phyloP scores from a whole-genome alignment of 192 early-diverging fungal genomes.

The Physocladia obscura region DNA sequence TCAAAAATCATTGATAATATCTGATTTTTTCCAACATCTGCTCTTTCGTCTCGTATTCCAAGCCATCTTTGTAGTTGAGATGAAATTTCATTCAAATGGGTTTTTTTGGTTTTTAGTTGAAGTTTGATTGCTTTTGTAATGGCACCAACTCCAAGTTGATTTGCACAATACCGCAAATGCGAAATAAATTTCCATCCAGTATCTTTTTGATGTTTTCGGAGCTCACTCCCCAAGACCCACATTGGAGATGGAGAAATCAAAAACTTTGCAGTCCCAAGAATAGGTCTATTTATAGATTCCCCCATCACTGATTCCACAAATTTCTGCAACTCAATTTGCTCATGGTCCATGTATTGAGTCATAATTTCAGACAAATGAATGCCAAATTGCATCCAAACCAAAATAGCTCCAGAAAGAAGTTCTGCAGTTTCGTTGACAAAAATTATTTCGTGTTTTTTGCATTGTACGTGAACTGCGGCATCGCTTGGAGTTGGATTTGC shows the following conservation, averaged over 20 bases:
- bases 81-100: conserved; percentile 6
- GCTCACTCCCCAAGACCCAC: conserved; percentile 55
- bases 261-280: conserved; percentile 62
- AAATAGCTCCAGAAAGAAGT: conserved; percentile 67
- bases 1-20: conserved; percentile 31
- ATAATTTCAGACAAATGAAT: conserved; percentile 56
- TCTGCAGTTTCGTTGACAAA: conserved; percentile 72
- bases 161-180: conserved; percentile 59
- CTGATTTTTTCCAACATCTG: conserved; percentile 31
- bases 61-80: neutral
- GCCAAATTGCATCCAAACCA: conserved; percentile 65
- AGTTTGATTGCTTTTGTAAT: neutral
- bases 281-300: conserved; percentile 18
- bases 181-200: conserved; percentile 74
- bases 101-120: neutral
- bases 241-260: conserved; percentile 64
- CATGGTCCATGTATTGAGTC: conserved; percentile 45
- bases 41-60: conserved; percentile 43
- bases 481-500: neutral
- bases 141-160: conserved; percentile 10
- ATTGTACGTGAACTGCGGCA: conserved; percentile 12
- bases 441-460: conserved; percentile 39
- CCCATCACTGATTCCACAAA: conserved; percentile 55
- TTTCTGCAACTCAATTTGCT: conserved; percentile 55
- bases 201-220: conserved; percentile 63